A percentile compares a stretch with the other conserved stretches of the same genome.
Evolutionary conservation across 2,329 filamentous ascomycete genomes (phyloP).

Genomic region (Coleophoma cylindrospora): DNA sequence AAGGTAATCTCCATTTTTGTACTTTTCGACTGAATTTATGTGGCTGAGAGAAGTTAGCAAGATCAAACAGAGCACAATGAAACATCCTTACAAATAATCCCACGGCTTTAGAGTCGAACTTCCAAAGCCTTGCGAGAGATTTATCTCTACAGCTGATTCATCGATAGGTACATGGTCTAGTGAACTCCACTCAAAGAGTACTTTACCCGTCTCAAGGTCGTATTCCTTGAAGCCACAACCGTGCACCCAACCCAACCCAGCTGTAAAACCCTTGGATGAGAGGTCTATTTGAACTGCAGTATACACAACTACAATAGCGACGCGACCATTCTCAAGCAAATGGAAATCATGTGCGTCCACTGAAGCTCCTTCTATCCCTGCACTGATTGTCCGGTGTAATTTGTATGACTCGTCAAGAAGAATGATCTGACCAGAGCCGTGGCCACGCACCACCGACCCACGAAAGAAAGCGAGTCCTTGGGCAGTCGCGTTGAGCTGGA

Average conservation of each 20-base stretch:
- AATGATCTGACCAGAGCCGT: neutral
- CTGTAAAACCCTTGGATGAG: too few relatives aligned
- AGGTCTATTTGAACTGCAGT: neutral
- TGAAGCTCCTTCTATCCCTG: neutral
- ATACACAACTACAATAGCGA: neutral
- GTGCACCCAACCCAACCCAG: neutral
- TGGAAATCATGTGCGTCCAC: neutral
- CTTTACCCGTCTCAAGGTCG: neutral
- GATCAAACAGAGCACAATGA: too few relatives aligned
- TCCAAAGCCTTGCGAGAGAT: too few relatives aligned
- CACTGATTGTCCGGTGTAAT: neutral
- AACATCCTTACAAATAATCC: too few relatives aligned
- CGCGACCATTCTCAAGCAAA: neutral
- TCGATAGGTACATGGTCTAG: neutral
- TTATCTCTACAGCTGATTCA: neutral
- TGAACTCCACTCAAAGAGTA: neutral
- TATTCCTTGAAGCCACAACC: neutral
- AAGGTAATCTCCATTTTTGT: too few relatives aligned
- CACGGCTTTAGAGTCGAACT: too few relatives aligned
- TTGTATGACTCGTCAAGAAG: neutral
- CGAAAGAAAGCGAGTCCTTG: neutral
- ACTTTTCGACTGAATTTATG: too few relatives aligned
- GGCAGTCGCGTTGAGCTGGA: neutral
- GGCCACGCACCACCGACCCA: neutral
- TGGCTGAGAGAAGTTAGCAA: too few relatives aligned